Evolutionary conservation across 306 rosid genomes (phyloP), one percentile per base, ranked within the genome.

Genomic region (Crataegus laevigata): DNA sequence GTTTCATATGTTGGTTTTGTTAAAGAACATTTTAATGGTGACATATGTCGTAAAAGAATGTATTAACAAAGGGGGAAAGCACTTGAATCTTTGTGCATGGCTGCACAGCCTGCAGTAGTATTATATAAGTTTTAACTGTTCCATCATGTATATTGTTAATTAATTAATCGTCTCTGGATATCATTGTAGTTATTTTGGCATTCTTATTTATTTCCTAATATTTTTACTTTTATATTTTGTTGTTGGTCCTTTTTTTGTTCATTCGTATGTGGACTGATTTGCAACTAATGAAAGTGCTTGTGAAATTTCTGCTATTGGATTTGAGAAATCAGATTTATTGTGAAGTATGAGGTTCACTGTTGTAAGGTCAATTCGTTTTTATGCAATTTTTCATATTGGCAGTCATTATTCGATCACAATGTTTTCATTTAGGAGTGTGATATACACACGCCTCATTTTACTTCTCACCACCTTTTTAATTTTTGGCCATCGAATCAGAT

Each of bases 1-100:
- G 25, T 42, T 34, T 54, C 57, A 21, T 58, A 78, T 57, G 25
- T 78, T 69, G 85, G 75, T 62, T 81, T 64, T 74, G 78, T 74
- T 83, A 78, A 79, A 79, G 72, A 73, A 52, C 69, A 72, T 4
- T 65, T 71, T 42, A 54, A 42, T 62, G 69, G 71, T 19, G 47
- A 69, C 83, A 68, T 58, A 55, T 73, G 60, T 71, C 70, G 38
- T 60, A 9, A 40, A 79, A 75, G 57, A 42, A 50, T 26, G 29
- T 34, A 67, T 40, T 77, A 73, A 73, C 26, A 74, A 75, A n/a
- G 45, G 50, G 50, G 59, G 52, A 77, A 67, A 42, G 52, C 54
- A 71, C 62, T 79, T 72, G 79, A 79, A 75, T 78, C 77, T 63
- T 78, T 74, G 63, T 75, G 83, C 76, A 58, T 57, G 76, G 68